Evolutionary conservation across 129 eudicot genomes (phyloP).

Genomic region (Silybum marianum): DNA sequence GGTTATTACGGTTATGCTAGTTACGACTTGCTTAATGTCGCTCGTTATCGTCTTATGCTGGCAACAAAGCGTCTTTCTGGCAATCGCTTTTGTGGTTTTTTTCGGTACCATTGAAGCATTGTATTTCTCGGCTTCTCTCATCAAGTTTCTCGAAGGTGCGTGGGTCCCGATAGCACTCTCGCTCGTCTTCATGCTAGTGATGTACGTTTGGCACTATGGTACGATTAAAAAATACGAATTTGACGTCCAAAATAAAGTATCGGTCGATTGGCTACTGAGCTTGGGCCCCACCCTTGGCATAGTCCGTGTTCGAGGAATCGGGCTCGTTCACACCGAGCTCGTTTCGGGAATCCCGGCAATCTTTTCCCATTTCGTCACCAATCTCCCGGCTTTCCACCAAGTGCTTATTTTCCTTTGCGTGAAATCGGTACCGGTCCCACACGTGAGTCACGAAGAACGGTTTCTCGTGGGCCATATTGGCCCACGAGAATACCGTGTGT

Average conservation of each 20-base stretch:
- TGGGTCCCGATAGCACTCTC: slow-evolving; percentile 95
- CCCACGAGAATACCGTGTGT: slow-evolving; percentile 70
- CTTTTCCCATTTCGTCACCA: slow-evolving; percentile 94
- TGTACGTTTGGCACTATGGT: slow-evolving; percentile 93
- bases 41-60: slow-evolving; percentile 87
- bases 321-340: slow-evolving; percentile 91
- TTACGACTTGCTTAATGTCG: slow-evolving; percentile 96
- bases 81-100: slow-evolving; percentile 63
- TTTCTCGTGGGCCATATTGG: slow-evolving; percentile 92
- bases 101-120: slow-evolving; percentile 87
- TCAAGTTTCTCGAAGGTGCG: slow-evolving; percentile 96
- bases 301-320: slow-evolving; percentile 89
- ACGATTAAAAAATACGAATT: slow-evolving; percentile 78
- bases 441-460: slow-evolving; percentile 80
- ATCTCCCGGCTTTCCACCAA: slow-evolving; percentile 97
- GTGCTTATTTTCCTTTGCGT: slow-evolving; percentile 89
- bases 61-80: slow-evolving; percentile 69
- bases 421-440: slow-evolving; percentile 87
- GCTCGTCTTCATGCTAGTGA: slow-evolving; percentile 68
- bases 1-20: slow-evolving; percentile 96
- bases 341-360: slow-evolving; percentile 96
- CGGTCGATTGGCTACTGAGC: slow-evolving; percentile 88
- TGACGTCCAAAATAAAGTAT: slow-evolving; percentile 93
- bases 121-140: slow-evolving; percentile 89
- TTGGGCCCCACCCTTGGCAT: slow-evolving; percentile 89